phyloP scores from a whole-genome alignment of 768 basidiomycete species.

The Sistotremastrum suecicum region DNA sequence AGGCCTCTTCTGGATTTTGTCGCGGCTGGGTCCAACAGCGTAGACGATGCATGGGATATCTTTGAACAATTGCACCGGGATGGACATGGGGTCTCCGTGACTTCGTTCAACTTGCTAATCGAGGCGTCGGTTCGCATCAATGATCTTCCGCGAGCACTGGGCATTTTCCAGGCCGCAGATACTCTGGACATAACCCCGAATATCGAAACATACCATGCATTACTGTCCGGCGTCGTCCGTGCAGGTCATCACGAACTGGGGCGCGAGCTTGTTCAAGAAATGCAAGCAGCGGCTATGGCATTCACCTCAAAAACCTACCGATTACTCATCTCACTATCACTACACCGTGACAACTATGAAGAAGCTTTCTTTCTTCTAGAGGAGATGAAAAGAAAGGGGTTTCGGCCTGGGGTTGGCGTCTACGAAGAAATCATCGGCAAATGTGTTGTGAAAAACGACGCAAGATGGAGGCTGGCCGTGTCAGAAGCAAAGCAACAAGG shows the following conservation, averaged over 20 bases:
- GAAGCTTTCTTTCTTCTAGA: slow-evolving; percentile 84
- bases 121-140: slow-evolving; percentile 43
- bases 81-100: slow-evolving; percentile 36
- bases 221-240: slow-evolving; percentile 50
- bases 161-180: slow-evolving; percentile 51
- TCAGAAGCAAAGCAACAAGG: slow-evolving; percentile 60
- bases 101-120: slow-evolving; percentile 53
- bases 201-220: slow-evolving; percentile 51
- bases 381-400: slow-evolving; percentile 60
- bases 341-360: slow-evolving; percentile 62
- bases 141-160: slow-evolving; percentile 66
- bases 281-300: slow-evolving; percentile 40
- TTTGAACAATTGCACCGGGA: slow-evolving; percentile 46
- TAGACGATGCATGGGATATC: slow-evolving; percentile 52
- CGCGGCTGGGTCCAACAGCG: slow-evolving; percentile 28
- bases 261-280: slow-evolving; percentile 49
- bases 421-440: slow-evolving; percentile 49
- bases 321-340: slow-evolving; percentile 51
- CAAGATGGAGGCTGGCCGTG: slow-evolving; percentile 47
- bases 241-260: slow-evolving; percentile 52
- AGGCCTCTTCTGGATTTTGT: slow-evolving; percentile 39
- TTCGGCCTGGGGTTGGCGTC: slow-evolving; percentile 35
- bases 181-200: slow-evolving; percentile 44
- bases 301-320: slow-evolving; percentile 52
- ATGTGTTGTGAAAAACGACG: slow-evolving; percentile 42